Base-by-base conservation (phyloP, 345 rosid species). In the Eucalyptus paniculata region DNA sequence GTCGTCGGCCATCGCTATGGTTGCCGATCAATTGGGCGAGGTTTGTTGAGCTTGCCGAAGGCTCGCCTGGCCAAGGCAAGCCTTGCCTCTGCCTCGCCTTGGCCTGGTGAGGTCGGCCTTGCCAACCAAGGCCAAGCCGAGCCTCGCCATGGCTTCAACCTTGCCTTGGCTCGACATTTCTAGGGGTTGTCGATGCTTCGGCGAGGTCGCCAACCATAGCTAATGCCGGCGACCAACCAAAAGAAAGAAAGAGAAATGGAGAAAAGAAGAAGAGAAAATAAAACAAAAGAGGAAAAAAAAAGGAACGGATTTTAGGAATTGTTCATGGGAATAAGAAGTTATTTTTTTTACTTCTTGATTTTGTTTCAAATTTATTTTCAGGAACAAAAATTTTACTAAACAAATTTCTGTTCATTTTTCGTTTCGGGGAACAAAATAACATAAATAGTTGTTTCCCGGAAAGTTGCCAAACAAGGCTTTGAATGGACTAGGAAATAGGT, bases 321-420 rank as follows among this genome's bases (percentile, higher is more conserved):
- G 8, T 51, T 51, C 3, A 0, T 0, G 1, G 8, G 23, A 51
- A 51, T 51, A 51, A 51, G 0, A 51, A 51, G 4, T 1, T 7
- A 6, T 1, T 17, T 51, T 51, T 51, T 51, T 2, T 3, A 18
- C 23, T 51, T 7, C 8, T 51, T 6, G 1, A 51, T 51, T 18
- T 0, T 7, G 1, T 7, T 51, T 2, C 1, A 51, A 51, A 51
- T 51, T 9, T 51, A 51, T 51, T 51, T 3, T 51, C 0, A 1
- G 1, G 0, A 51, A 18, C 2, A 7, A 7, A 51, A 51, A 51
- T 7, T 18, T 51, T 51, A 51, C 4, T 9, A 18, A 18, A 51
- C 0, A 51, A 0, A 51, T 18, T 18, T 51, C 0, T 51, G 0
- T 51, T 51, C 4, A 0, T 51, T 51, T 51, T 51, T 51, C 2